These are phyloP conservation scores for Alternaria solani DNA, from an alignment of 2,329 filamentous ascomycete species.

Conservation along the genomic window DNA sequence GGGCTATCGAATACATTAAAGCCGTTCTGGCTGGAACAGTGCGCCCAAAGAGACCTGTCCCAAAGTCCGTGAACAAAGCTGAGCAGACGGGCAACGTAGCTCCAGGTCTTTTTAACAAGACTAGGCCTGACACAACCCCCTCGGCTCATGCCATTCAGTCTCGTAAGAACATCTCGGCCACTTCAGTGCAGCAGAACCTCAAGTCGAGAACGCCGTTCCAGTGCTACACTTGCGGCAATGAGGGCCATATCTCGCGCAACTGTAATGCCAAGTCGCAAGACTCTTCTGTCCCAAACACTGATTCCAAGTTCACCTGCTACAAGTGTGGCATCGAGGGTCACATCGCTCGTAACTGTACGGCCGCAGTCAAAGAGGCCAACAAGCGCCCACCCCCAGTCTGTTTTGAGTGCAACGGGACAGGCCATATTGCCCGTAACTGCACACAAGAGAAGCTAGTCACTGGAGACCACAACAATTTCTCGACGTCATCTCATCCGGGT, in stretches of 20 bases:
- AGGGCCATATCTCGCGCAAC: neutral
- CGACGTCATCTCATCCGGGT: neutral
- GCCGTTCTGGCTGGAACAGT: neutral
- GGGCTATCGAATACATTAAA: conserved; percentile 9
- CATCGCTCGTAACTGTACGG: neutral
- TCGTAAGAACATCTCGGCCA: neutral
- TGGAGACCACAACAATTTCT: neutral
- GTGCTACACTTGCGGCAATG: neutral
- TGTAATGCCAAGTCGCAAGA: neutral
- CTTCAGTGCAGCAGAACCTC: neutral
- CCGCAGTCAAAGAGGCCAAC: neutral
- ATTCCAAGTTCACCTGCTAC: neutral
- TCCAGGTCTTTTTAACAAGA: neutral
- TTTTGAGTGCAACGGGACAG: conserved; percentile 9
- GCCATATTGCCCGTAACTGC: conserved; percentile 17
- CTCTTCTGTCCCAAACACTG: neutral
- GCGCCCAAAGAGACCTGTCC: neutral
- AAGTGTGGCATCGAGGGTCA: conserved; percentile 2
- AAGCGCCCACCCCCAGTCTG: neutral
- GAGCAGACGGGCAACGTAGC: neutral
- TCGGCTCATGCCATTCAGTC: neutral
- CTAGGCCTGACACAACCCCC: neutral
- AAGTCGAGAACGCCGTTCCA: neutral
- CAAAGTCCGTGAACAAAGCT: neutral
- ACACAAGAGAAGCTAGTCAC: neutral